Evolutionary conservation across 2,329 filamentous ascomycete genomes (phyloP).

Genomic region (Thielaviopsis populi): DNA sequence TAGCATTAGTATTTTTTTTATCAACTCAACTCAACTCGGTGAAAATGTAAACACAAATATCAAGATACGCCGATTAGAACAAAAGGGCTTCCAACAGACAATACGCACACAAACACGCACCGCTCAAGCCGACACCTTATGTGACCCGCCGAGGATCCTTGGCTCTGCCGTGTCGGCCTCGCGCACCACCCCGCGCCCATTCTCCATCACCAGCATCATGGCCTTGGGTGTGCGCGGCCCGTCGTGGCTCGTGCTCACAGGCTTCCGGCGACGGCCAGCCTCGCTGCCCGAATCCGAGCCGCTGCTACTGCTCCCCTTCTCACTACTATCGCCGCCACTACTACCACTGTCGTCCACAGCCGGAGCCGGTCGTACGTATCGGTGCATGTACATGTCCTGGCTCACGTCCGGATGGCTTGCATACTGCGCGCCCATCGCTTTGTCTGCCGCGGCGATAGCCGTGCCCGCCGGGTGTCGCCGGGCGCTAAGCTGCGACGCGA

Average conservation of each 20-base stretch:
- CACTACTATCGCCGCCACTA: neutral
- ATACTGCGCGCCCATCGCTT: neutral
- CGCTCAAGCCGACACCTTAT: conserved; percentile 7
- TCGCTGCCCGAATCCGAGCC: neutral
- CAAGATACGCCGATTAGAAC: neutral
- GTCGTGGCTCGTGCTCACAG: neutral
- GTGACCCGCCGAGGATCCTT: conserved; percentile 11
- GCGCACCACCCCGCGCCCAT: conserved; percentile 1
- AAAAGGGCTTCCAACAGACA: neutral
- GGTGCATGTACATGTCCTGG: neutral
- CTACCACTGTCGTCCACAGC: neutral
- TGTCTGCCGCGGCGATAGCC: neutral
- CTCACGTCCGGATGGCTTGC: neutral
- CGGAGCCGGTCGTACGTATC: no score
- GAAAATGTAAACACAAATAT: neutral
- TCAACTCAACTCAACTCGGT: neutral
- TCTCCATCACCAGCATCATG: conserved; percentile 19
- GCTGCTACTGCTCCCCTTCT: neutral
- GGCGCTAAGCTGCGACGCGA: conserved; percentile 1
- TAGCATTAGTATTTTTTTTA: neutral
- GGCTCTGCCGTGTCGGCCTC: neutral
- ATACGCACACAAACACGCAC: neutral
- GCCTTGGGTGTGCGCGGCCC: conserved; percentile 23
- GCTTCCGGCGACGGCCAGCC: neutral
- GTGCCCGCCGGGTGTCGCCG: neutral